phyloP scores from a whole-genome alignment of 257 asterid genomes.

The Mitragyna speciosa region DNA sequence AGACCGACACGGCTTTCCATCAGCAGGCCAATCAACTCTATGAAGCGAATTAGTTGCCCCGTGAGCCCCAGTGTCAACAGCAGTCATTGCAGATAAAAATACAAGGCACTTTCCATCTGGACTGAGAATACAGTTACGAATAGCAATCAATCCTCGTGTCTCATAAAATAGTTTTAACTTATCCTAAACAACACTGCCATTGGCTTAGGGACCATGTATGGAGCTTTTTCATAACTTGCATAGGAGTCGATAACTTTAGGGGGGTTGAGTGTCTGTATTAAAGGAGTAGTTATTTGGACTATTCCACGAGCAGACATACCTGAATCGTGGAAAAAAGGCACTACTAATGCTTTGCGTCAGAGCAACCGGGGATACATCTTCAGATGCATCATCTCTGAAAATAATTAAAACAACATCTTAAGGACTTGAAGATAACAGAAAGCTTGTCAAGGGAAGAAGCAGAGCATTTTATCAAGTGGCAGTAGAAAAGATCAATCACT shows the following conservation, averaged over 20 bases:
- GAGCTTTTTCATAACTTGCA: neutral
- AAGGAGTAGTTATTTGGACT: neutral
- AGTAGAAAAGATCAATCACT: neutral
- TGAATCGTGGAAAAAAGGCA: conserved; percentile 83
- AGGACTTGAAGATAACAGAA: conserved; percentile 21
- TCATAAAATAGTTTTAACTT: conserved; percentile 1
- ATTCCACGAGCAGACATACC: conserved; percentile 39
- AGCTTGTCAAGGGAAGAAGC: neutral
- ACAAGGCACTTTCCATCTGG: conserved; percentile 77
- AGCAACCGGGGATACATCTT: conserved; percentile 37
- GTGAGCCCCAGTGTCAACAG: conserved; percentile 84
- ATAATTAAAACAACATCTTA: conserved; percentile 22
- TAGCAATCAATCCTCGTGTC: neutral
- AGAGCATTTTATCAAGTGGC: neutral
- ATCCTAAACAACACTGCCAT: neutral
- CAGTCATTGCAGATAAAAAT: conserved; percentile 70
- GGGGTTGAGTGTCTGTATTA: neutral
- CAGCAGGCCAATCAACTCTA: conserved; percentile 73
- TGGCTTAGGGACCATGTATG: neutral
- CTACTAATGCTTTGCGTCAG: conserved; percentile 70
- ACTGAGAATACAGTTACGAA: conserved; percentile 43
- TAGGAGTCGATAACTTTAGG: neutral
- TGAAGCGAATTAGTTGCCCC: conserved; percentile 84
- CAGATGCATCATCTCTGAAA: conserved; percentile 46
- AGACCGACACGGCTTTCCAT: conserved; percentile 47